phyloP scores from a whole-genome alignment of 139 green algal species.

The Asterochloris sp. region DNA sequence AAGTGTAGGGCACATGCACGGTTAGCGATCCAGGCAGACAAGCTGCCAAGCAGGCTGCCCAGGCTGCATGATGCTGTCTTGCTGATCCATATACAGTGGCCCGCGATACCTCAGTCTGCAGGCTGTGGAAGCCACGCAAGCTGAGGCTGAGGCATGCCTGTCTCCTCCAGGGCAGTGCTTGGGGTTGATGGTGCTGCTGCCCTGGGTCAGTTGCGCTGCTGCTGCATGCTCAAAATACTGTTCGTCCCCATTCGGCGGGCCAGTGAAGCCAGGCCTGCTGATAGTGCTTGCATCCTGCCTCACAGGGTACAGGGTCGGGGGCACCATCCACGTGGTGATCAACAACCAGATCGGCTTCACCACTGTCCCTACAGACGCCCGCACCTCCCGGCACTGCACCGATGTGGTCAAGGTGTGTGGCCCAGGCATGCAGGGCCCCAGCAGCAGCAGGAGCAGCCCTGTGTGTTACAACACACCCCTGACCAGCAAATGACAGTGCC shows the following conservation, averaged over 20 bases:
- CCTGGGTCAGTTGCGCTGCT: no score
- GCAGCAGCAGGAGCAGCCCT: background rate
- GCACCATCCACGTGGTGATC: slow-evolving; percentile 76
- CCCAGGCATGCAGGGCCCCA: slow-evolving; percentile 24
- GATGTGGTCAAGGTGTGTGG: slow-evolving; percentile 64
- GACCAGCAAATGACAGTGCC: background rate
- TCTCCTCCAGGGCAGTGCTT: no score
- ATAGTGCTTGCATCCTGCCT: no score
- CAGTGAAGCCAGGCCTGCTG: no score
- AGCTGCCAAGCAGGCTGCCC: background rate
- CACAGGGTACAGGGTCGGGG: slow-evolving; percentile 64
- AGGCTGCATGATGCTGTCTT: no score
- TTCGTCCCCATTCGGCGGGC: no score
- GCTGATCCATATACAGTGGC: no score
- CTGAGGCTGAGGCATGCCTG: no score
- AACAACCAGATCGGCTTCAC: slow-evolving; percentile 92
- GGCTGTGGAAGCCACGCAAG: no score
- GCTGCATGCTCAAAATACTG: no score
- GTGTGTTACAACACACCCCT: background rate
- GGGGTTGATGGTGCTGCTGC: no score
- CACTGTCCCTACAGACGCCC: slow-evolving; percentile 53
- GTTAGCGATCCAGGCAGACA: background rate
- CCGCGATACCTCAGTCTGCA: no score
- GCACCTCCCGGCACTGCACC: slow-evolving; percentile 59
- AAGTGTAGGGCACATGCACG: background rate